phyloP scores from a whole-genome alignment of 345 rosid genomes.

The Microthlaspi erraticum region DNA sequence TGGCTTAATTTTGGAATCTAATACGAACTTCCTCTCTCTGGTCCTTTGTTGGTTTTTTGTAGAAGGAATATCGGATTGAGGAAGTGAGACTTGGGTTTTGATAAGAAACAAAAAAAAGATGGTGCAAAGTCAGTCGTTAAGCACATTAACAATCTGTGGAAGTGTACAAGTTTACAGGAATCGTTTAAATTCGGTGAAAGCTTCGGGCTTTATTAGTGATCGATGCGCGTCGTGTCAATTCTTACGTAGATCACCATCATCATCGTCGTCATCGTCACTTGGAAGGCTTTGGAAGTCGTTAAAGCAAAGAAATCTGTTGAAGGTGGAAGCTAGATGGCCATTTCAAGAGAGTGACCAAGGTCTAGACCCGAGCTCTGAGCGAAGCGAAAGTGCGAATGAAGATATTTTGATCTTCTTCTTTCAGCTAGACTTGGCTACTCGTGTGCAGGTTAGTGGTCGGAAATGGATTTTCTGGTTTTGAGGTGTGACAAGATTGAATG shows the following conservation, averaged over 20 bases:
- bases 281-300: constrained; percentile 37
- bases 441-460: constrained; percentile 67
- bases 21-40: constrained; percentile 22
- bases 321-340: constrained; percentile 84
- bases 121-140: constrained; percentile 60
- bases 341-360: constrained; percentile 67
- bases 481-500: constrained; percentile 22
- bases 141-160: constrained; percentile 54
- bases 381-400: constrained; percentile 89
- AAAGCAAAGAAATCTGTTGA: constrained; percentile 49
- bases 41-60: constrained; percentile 18
- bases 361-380: constrained; percentile 65
- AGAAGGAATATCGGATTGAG: neutral
- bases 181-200: constrained; percentile 46
- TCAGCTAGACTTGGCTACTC: constrained; percentile 84
- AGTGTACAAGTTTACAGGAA: constrained; percentile 54
- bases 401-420: constrained; percentile 90
- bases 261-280: constrained; percentile 39
- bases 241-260: constrained; percentile 42
- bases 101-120: constrained; percentile 22
- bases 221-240: constrained; percentile 46
- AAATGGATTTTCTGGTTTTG: neutral
- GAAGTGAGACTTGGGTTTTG: constrained; percentile 2
- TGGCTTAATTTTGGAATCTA: neutral
- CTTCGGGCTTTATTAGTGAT: constrained; percentile 41